Percentiles rank a stretch among this genome's conserved stretches.
Conservation (phyloP, 148 eudicot genomes). For the Rhododendron ovatum region DNA sequence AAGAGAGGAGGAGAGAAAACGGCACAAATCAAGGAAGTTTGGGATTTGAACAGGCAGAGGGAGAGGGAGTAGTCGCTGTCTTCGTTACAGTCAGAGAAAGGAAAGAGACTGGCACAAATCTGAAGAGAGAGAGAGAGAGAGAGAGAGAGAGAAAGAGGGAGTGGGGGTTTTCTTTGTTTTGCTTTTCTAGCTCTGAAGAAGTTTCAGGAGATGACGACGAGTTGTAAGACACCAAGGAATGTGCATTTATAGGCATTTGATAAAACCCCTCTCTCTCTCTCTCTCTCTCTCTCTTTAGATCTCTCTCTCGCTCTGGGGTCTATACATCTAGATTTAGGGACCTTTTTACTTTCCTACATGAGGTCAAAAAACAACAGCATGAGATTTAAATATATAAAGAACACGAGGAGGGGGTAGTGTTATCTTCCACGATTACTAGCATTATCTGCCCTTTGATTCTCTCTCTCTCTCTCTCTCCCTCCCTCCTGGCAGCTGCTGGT, state of each 20-base stretch:
- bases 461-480: not conserved
- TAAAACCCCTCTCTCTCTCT: not conserved
- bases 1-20: not conserved
- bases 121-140: not conserved
- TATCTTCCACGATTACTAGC: not conserved
- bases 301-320: not conserved
- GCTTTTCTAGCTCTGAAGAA: not conserved
- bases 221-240: constrained; percentile 7
- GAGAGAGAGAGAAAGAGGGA: constrained; percentile 2
- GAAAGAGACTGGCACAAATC: constrained; percentile 9
- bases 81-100: constrained; percentile 25
- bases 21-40: constrained; percentile 14
- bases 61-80: constrained; percentile 22
- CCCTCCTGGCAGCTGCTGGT: not conserved
- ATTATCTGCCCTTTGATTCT: too few relatives aligned
- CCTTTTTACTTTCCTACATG: not conserved
- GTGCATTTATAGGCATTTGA: constrained; percentile 9
- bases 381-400: not conserved
- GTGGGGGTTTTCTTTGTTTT: not conserved
- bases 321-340: not conserved
- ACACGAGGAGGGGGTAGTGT: not conserved
- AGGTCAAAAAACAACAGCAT: not conserved
- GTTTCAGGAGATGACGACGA: constrained; percentile 11
- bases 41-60: constrained; percentile 7
- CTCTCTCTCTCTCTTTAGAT: not conserved